phyloP scores from a whole-genome alignment of 1,284 basidiomycete species.

The Heterobasidion annosum region DNA sequence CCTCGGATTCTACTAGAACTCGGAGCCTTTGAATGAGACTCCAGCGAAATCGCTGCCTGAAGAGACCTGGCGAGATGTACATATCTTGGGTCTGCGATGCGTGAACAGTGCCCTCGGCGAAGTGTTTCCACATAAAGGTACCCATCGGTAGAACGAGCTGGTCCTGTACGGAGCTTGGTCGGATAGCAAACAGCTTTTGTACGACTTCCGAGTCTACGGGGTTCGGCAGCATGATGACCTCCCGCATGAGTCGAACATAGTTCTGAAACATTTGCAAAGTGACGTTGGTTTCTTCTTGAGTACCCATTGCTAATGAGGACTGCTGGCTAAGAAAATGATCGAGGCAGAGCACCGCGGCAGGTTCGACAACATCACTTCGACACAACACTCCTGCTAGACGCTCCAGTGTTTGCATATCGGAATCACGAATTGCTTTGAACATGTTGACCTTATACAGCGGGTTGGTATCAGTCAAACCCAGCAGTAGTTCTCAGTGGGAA shows the following conservation, averaged over 20 bases:
- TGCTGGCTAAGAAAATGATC: not conserved
- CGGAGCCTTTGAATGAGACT: too few species aligned
- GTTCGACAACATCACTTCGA: not conserved
- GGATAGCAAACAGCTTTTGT: not conserved
- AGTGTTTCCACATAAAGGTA: not conserved
- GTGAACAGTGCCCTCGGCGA: not conserved
- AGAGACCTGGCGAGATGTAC: too few species aligned
- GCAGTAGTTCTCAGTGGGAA: not conserved
- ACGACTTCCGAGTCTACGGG: not conserved
- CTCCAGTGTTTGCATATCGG: not conserved
- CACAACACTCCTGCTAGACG: not conserved
- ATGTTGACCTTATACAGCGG: not conserved
- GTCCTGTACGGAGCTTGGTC: not conserved
- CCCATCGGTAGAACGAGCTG: not conserved
- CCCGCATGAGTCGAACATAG: constrained; percentile 22
- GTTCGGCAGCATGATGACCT: not conserved
- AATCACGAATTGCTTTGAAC: not conserved
- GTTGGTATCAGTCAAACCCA: not conserved
- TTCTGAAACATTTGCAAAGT: constrained; percentile 22
- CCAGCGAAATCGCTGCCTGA: too few species aligned
- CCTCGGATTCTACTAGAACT: not conserved
- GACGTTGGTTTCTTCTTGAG: not conserved
- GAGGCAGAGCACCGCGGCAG: not conserved
- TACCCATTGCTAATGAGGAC: not conserved
- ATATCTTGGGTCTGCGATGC: not conserved